A percentile compares a stretch with the other conserved stretches of the same genome.
These are phyloP conservation scores for Penicillium macrosclerotiorum DNA, from an alignment of 495 filamentous ascomycete species.

Conservation along the genomic window DNA sequence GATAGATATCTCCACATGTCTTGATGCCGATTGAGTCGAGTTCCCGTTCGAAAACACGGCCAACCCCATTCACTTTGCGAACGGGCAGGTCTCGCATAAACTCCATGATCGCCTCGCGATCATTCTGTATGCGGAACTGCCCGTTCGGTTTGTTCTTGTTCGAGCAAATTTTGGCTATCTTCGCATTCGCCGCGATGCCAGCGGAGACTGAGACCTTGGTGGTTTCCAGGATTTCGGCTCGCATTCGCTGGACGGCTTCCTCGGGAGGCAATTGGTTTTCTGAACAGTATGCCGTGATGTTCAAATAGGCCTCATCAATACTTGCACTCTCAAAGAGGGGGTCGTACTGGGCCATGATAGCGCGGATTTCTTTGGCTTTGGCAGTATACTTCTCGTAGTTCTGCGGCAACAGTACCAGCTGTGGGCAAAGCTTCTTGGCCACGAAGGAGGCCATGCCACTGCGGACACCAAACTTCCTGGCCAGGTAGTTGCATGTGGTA, in stretches of 20 bases:
- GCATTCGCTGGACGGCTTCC: slow-evolving; percentile 71
- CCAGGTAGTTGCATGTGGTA: slow-evolving; percentile 93
- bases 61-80: slow-evolving; percentile 90
- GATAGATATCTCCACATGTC: slow-evolving; percentile 86
- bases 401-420: slow-evolving; percentile 75
- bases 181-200: slow-evolving; percentile 90
- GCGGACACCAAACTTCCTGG: slow-evolving; percentile 83
- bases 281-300: slow-evolving; percentile 84
- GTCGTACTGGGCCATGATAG: slow-evolving; percentile 82
- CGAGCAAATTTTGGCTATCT: slow-evolving; percentile 89
- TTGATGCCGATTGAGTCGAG: slow-evolving; percentile 82
- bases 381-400: slow-evolving; percentile 90
- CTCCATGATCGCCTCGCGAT: slow-evolving; percentile 68
- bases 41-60: slow-evolving; percentile 91
- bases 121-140: slow-evolving; percentile 72
- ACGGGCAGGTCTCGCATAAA: slow-evolving; percentile 84
- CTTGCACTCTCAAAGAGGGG: slow-evolving; percentile 88
- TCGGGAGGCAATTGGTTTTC: slow-evolving; percentile 66
- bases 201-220: slow-evolving; percentile 89
- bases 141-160: slow-evolving; percentile 97
- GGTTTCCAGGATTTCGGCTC: slow-evolving; percentile 70
- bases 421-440: slow-evolving; percentile 88
- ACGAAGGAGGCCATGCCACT: slow-evolving; percentile 97
- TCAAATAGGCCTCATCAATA: slow-evolving; percentile 94
- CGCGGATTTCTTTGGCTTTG: slow-evolving; percentile 86